Evolutionary conservation across 805 yeast species (phyloP), one percentile per base, ranked within the genome.

Genomic region (Ogataea henricii): DNA sequence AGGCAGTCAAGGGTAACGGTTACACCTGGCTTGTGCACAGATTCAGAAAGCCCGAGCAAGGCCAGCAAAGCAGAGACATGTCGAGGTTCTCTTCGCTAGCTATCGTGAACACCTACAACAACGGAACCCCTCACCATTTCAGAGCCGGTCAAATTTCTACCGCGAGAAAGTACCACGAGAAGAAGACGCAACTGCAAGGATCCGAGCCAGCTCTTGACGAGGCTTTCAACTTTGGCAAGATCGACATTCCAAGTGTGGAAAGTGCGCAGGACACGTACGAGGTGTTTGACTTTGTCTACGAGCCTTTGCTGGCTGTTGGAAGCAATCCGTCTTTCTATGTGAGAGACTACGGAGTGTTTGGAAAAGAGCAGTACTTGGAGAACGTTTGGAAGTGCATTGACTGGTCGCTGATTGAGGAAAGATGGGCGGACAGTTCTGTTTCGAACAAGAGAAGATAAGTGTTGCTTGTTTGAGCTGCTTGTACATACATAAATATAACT

Each of bases 11-110:
- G 51, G 97, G 98, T 43, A 92, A 89, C 66, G 99, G 99, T 3
- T 83, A 77, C 67, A 87, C 91, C 9, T 94, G 97, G 94, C 71
- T 94, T 16, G 84, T 90, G 18, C 95, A 92, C 48, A 75, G 74
- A 67, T 60, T 52, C 8, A 68, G 73, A 51, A 62, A 64, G 46
- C 53, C 56, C 3, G 57, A 55, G 16, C 52, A 53, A 27, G 60
- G 62, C 6, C 48, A 51, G 12, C 51, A 53, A 14, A 27, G 58
- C 17, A 58, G 51, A 48, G 62, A 59, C 43, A 50, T 55, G 46
- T 52, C 65, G 10, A 59, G 47, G 30, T 50, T 47, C 48, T 79
- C 78, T 47, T 70, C 75, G 26, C 73, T 94, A 58, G 83, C 81
- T 43, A 72, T 94, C 7, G 68, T 88, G 47, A 87, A 89, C 67